These are phyloP conservation scores for Tetracladium setigerum DNA, from an alignment of 495 filamentous ascomycete genomes.

Conservation along the genomic window DNA sequence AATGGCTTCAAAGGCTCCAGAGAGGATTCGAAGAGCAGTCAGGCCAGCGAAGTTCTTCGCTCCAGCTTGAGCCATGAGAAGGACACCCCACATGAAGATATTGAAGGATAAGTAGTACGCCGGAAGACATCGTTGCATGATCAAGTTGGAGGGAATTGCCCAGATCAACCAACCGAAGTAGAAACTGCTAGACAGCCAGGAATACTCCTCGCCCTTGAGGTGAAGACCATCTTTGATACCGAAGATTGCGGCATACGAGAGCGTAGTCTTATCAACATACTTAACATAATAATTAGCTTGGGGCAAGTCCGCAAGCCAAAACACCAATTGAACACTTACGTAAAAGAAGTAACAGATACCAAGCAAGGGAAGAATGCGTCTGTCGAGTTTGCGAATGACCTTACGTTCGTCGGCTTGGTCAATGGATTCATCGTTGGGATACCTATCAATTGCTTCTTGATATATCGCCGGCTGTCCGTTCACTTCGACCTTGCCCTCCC, in stretches of 20 bases:
- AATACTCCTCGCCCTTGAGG: conserved; percentile 48
- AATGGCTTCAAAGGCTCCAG: conserved; percentile 52
- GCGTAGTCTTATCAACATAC: conserved; percentile 12
- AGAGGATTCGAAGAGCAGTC: conserved; percentile 50
- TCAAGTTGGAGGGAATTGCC: conserved; percentile 40
- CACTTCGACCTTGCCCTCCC: too few relatives aligned
- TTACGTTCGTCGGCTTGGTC: not conserved
- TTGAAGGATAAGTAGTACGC: conserved; percentile 45
- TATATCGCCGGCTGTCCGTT: too few relatives aligned
- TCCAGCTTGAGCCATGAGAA: conserved; percentile 49
- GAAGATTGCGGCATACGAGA: conserved; percentile 33
- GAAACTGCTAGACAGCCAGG: conserved; percentile 52
- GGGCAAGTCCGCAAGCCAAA: not conserved
- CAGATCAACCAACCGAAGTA: conserved; percentile 51
- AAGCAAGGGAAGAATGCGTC: not conserved
- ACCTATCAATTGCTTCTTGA: too few relatives aligned
- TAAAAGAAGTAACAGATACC: not conserved
- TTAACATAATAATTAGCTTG: conserved; percentile 8
- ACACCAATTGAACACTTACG: conserved; percentile 1
- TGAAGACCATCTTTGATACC: conserved; percentile 41
- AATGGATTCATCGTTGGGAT: too few relatives aligned
- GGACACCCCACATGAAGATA: conserved; percentile 53
- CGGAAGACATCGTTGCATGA: conserved; percentile 40
- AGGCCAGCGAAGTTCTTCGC: conserved; percentile 38
- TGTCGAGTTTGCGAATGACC: conserved; percentile 1